A percentile compares a stretch with the other conserved stretches of the same genome.
These are phyloP conservation scores for Calocybe gangraenosa DNA, from an alignment of 768 basidiomycete genomes.

Conservation along the genomic window DNA sequence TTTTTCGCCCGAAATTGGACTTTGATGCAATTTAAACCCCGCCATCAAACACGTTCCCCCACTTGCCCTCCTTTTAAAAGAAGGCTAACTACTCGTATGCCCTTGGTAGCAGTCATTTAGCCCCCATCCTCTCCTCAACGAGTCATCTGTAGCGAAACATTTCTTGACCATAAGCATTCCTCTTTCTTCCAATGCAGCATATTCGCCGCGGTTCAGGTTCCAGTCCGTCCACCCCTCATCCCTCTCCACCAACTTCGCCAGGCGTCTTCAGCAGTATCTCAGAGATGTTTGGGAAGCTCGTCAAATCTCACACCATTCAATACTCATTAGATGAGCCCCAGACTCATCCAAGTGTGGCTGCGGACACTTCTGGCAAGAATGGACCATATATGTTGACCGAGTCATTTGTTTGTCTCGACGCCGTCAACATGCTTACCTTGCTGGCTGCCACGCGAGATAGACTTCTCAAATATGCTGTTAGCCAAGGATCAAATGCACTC, in stretches of 20 bases:
- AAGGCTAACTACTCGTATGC: too few species aligned
- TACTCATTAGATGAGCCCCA: conserved; percentile 36
- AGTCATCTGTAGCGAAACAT: too few species aligned
- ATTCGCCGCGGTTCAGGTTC: conserved; percentile 8
- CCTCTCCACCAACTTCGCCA: conserved; percentile 12
- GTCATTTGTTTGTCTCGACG: conserved; percentile 54
- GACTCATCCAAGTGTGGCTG: conserved; percentile 30
- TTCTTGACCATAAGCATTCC: not conserved
- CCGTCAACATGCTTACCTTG: conserved; percentile 56
- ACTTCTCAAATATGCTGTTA: conserved; percentile 46
- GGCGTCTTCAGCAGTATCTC: conserved; percentile 37
- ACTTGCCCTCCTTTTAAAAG: too few species aligned
- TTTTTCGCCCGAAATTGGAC: too few species aligned
- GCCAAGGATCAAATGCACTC: conserved; percentile 54
- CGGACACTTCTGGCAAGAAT: conserved; percentile 16
- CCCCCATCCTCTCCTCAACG: too few species aligned
- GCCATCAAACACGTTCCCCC: too few species aligned
- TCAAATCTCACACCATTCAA: conserved; percentile 26
- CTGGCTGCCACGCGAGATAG: conserved; percentile 50
- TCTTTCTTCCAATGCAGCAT: not conserved
- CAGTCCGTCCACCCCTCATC: conserved; percentile 2
- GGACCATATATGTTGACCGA: conserved; percentile 32
- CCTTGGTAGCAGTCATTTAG: too few species aligned
- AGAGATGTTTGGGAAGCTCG: conserved; percentile 49
- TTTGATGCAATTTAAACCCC: too few species aligned